Evolutionary conservation across 768 basidiomycete species (phyloP), one percentile per base, ranked within the genome.

Genomic region (Rhizopogon vesiculosus): DNA sequence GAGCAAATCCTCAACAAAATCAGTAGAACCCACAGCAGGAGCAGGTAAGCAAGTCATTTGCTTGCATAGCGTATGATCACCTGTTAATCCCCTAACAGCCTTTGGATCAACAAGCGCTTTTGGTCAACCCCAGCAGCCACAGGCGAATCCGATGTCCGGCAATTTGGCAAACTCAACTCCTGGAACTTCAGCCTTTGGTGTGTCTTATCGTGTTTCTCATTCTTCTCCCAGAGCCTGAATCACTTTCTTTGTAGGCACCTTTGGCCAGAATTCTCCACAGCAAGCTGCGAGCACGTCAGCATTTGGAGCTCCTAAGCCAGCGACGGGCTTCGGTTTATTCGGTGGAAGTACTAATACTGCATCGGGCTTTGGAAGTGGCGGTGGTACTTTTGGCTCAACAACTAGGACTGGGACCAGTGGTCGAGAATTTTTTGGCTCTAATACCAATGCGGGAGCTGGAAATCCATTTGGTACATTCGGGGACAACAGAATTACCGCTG

Each of bases 91-190:
- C 55, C 61, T 58, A 61, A 66, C 69, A 83, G 83, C 77, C 52
- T 85, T 85, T 67, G 80, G 83, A 59, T 73, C 78, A 51, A 66
- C 74, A 53, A 69, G 67, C 63, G 73, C 83, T 56, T 87, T 88
- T 76, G 82, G 84, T 52, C 85, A 86, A 61, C 72, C 68, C 19
- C 81, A 78, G 62, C 85, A 82, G 59, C 86, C 81, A 64, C 80
- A 80, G 62, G 79, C 83, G 5, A 91, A 91, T 64, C 87, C 89
- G 42, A 91, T 91, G 87, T 92, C 91, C 67, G 89, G 89, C 48
- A 82, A 79, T 58, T 66, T 85, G 45, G 75, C 72, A 22, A 70
- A 70, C 54, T 65, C 74, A 13, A 65, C 50, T 15, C 51, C 71
- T 18, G 66, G 70, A 40, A 61, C 74, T 39, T 63, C 75, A 53